A percentile compares a stretch with the other conserved stretches of the same genome.
Evolutionary conservation across 129 eudicot species (phyloP).

Genomic region (Tagetes erecta): DNA sequence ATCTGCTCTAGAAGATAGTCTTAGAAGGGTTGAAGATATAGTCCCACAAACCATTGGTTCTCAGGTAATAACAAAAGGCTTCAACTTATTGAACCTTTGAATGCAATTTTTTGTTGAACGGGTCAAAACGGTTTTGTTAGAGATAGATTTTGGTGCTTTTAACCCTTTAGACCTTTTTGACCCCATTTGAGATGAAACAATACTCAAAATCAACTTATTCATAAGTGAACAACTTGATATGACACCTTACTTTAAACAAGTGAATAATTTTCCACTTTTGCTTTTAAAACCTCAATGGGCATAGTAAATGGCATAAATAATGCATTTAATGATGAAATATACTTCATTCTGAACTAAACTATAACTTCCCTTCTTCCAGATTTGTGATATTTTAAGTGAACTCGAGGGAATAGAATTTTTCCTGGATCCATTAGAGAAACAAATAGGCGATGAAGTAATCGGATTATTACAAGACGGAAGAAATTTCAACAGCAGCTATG

Average conservation of each 20-base stretch:
- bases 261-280: background rate
- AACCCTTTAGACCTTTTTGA: background rate
- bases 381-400: conserved; percentile 61
- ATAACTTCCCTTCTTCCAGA: conserved; percentile 40
- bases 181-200: background rate
- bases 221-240: background rate
- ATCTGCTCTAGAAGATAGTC: conserved; percentile 75
- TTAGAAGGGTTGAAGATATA: conserved; percentile 83
- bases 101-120: background rate
- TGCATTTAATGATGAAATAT: background rate
- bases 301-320: background rate
- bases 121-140: background rate
- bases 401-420: conserved; percentile 66
- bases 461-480: conserved; percentile 83
- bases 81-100: background rate
- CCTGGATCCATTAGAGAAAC: conserved; percentile 80
- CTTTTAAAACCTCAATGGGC: background rate
- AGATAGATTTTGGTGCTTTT: background rate
- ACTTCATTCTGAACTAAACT: conserved; percentile 13
- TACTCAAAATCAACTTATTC: background rate
- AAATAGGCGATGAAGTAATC: conserved; percentile 84
- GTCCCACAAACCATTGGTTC: conserved; percentile 87
- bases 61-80: conserved; percentile 55
- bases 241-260: background rate
- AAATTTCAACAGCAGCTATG: conserved; percentile 61